phyloP scores from a whole-genome alignment of 148 eudicot genomes.

The Nyssa sinensis region DNA sequence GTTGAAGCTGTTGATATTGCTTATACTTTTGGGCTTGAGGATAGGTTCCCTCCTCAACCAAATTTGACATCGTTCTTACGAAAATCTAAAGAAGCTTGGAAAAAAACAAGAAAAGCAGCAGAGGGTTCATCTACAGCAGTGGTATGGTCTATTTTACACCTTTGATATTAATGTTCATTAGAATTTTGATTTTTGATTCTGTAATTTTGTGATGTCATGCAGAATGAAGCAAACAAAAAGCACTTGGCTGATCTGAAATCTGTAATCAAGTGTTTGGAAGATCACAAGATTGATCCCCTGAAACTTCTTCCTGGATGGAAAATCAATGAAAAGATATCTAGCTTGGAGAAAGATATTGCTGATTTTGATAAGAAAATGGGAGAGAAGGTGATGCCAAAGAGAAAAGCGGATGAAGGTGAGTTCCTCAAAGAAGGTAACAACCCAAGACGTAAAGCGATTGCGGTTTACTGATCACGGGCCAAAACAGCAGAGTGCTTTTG shows the following conservation, averaged over 20 bases:
- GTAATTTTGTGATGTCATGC: slow-evolving; percentile 5
- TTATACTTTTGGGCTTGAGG: slow-evolving; percentile 46
- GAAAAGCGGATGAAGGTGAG: slow-evolving; percentile 33
- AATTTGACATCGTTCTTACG: slow-evolving; percentile 34
- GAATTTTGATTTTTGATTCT: neutral
- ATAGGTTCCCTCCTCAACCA: slow-evolving; percentile 32
- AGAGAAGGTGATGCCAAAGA: slow-evolving; percentile 27
- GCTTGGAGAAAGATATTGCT: slow-evolving; percentile 38
- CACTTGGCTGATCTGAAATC: slow-evolving; percentile 39
- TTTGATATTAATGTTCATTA: neutral
- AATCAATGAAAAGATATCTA: slow-evolving; percentile 24
- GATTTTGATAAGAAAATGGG: slow-evolving; percentile 23
- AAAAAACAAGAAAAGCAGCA: slow-evolving; percentile 20
- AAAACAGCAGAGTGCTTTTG: slow-evolving; percentile 16
- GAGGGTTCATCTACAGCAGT: slow-evolving; percentile 20
- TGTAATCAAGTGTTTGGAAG: slow-evolving; percentile 27
- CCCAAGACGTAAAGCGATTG: slow-evolving; percentile 32
- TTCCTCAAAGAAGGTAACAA: slow-evolving; percentile 22
- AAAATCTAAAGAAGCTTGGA: slow-evolving; percentile 27
- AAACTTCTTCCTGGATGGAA: slow-evolving; percentile 31
- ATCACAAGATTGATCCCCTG: slow-evolving; percentile 40
- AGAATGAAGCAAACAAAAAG: slow-evolving; percentile 37
- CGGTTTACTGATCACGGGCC: slow-evolving; percentile 20
- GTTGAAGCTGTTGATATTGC: slow-evolving; percentile 46
- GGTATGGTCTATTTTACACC: slow-evolving; percentile 26